Evolutionary conservation across 164 flowering plant species (phyloP).

Genomic region (Aristolochia californica): DNA sequence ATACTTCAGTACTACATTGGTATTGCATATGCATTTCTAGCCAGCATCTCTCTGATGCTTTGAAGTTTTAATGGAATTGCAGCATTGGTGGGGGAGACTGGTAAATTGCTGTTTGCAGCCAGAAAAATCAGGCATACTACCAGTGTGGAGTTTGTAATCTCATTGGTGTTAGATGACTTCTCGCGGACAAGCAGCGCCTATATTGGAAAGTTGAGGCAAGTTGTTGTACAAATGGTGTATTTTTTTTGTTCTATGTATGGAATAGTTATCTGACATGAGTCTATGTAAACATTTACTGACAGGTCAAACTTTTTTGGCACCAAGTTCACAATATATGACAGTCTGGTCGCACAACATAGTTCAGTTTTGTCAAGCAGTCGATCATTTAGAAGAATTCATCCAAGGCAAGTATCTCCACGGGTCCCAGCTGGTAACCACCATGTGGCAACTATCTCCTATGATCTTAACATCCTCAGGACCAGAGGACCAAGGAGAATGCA

Average conservation of each 20-base stretch:
- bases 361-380: slow-evolving; percentile 22
- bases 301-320: slow-evolving; percentile 92
- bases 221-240: not conserved
- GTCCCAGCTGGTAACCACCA: slow-evolving; percentile 33
- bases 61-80: slow-evolving; percentile 6
- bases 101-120: slow-evolving; percentile 66
- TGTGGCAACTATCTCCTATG: slow-evolving; percentile 56
- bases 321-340: slow-evolving; percentile 59
- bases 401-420: slow-evolving; percentile 42
- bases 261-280: not conserved
- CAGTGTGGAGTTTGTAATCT: slow-evolving; percentile 49
- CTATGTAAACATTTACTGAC: slow-evolving; percentile 13
- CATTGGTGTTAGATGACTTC: slow-evolving; percentile 54
- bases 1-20: no score
- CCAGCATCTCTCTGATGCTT: no score
- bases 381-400: slow-evolving; percentile 21
- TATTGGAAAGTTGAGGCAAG: slow-evolving; percentile 66
- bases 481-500: slow-evolving; percentile 88
- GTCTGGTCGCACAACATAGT: slow-evolving; percentile 34
- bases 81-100: slow-evolving; percentile 26
- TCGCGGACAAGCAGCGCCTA: slow-evolving; percentile 48
- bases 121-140: slow-evolving; percentile 59
- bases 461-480: slow-evolving; percentile 67
- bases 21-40: no score
- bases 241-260: no score